Evolutionary conservation across 2,329 filamentous ascomycete species (phyloP).

Genomic region (Hortaea sp.): DNA sequence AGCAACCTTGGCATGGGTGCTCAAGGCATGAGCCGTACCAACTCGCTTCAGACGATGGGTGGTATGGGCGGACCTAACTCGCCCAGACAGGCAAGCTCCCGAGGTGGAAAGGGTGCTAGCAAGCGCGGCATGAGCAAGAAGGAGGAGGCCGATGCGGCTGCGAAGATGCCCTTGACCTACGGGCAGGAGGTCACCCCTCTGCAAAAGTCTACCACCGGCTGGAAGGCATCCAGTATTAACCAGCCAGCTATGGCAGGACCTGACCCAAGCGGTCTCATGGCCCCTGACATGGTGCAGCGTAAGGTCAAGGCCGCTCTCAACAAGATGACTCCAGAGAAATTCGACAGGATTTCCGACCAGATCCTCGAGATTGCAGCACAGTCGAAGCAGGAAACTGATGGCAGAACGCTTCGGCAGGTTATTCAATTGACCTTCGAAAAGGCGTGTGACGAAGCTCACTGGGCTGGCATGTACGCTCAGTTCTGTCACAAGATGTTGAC

Average conservation of each 20-base stretch:
- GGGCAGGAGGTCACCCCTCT: constrained; percentile 76
- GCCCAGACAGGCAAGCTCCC: constrained; percentile 42
- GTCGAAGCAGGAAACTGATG: constrained; percentile 90
- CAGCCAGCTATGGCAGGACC: constrained; percentile 33
- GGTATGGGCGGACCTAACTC: constrained; percentile 56
- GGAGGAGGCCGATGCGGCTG: constrained; percentile 61
- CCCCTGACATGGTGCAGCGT: constrained; percentile 88
- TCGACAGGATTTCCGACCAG: constrained; percentile 88
- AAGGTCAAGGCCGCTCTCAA: constrained; percentile 98
- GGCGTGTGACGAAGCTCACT: constrained; percentile 95
- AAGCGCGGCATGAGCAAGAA: constrained; percentile 44
- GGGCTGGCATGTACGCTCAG: constrained; percentile 97
- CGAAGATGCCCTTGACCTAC: constrained; percentile 84
- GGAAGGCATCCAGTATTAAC: constrained; percentile 73
- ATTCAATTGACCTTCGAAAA: constrained; percentile 99
- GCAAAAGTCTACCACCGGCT: constrained; percentile 60
- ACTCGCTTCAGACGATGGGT: constrained; percentile 49
- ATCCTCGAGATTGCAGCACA: constrained; percentile 87
- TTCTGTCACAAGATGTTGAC: constrained; percentile 97
- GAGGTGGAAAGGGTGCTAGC: constrained; percentile 51
- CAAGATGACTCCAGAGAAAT: constrained; percentile 99
- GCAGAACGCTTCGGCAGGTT: constrained; percentile 88
- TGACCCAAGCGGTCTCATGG: constrained; percentile 51
- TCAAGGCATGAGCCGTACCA: constrained; percentile 51
- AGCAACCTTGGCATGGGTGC: constrained; percentile 42